phyloP scores from a whole-genome alignment of 208 protist genomes.

The Leishmania braziliensis region DNA sequence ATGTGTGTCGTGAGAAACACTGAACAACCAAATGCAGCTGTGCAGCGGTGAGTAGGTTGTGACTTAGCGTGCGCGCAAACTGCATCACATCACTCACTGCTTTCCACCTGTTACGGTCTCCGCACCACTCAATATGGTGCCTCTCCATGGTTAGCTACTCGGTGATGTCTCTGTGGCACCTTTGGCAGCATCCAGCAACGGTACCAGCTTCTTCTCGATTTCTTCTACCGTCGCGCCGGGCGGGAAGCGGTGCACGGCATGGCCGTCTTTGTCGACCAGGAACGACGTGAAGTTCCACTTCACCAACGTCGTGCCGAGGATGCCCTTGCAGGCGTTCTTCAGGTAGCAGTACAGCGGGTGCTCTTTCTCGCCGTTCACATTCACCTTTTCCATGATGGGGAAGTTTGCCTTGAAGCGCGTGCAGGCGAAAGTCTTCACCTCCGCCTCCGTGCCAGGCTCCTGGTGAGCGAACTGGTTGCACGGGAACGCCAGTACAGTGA shows the following conservation, averaged over 20 bases:
- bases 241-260: constrained; percentile 70
- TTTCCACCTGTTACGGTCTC: neutral
- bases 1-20: neutral
- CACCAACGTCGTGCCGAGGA: constrained; percentile 64
- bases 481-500: constrained; percentile 92
- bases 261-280: constrained; percentile 73
- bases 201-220: constrained; percentile 71
- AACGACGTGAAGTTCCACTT: constrained; percentile 97
- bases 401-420: constrained; percentile 69
- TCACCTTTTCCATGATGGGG: constrained; percentile 91
- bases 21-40: neutral
- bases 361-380: constrained; percentile 87
- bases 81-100: neutral
- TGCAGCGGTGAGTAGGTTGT: no score
- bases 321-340: constrained; percentile 66
- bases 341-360: constrained; percentile 85
- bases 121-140: neutral
- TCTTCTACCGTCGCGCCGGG: constrained; percentile 49
- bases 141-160: neutral
- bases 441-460: constrained; percentile 82
- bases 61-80: neutral
- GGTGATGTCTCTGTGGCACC: neutral
- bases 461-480: constrained; percentile 91
- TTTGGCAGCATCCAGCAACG: constrained; percentile 37
- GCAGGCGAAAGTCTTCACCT: constrained; percentile 80